Conservation (phyloP, 2,329 filamentous ascomycete genomes). For the Cryphonectria carpinicola region DNA sequence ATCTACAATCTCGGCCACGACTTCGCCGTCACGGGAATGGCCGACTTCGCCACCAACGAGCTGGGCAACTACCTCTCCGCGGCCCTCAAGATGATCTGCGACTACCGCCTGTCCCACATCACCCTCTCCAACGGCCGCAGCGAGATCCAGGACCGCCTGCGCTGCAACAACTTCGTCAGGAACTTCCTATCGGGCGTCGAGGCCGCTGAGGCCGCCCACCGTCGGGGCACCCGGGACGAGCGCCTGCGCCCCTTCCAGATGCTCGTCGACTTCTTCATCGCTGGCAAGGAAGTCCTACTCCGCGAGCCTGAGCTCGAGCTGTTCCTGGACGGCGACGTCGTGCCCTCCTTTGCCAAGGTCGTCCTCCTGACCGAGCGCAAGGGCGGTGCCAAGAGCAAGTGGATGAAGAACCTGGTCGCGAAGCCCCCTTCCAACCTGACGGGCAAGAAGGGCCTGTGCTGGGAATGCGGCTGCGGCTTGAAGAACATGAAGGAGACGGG, state of each 20-base stretch:
- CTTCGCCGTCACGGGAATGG: neutral
- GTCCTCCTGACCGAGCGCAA: neutral
- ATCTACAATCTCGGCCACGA: conserved; percentile 8
- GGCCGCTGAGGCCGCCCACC: neutral
- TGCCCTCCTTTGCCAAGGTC: neutral
- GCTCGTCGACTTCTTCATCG: conserved; percentile 23
- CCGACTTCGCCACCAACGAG: neutral
- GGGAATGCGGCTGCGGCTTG: neutral
- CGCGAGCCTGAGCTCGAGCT: neutral
- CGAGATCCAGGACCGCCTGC: conserved; percentile 9
- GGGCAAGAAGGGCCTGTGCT: conserved; percentile 1
- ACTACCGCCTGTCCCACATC: neutral
- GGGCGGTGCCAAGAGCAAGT: neutral
- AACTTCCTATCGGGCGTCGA: neutral
- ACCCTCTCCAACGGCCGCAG: conserved; percentile 5
- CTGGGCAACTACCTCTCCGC: conserved; percentile 3
- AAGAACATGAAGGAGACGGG: neutral
- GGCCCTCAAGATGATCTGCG: conserved; percentile 9
- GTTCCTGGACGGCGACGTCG: neutral
- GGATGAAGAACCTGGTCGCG: conserved; percentile 11
- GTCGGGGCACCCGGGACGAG: neutral
- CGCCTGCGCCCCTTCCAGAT: conserved; percentile 2
- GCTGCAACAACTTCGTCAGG: neutral
- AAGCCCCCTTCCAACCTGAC: neutral
- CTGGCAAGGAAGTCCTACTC: conserved; percentile 9